Conservation (phyloP, 2,329 filamentous ascomycete species). For the Thermomyces lanuginosus region DNA sequence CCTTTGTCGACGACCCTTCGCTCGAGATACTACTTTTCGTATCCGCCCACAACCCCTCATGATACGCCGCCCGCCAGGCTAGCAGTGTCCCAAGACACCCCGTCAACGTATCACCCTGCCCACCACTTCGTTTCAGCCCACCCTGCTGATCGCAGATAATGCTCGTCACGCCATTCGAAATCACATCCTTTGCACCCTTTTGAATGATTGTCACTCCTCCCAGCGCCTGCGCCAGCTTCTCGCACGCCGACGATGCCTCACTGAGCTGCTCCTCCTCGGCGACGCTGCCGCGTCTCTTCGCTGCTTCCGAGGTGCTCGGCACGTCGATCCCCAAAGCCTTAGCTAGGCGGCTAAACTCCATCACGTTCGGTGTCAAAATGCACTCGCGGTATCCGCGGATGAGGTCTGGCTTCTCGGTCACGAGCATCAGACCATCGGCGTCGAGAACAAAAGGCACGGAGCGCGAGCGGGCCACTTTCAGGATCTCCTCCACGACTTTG, state of each 20-base stretch:
- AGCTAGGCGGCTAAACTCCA: conserved; percentile 74
- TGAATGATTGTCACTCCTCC: conserved; percentile 83
- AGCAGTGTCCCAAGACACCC: conserved; percentile 77
- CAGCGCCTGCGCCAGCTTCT: conserved; percentile 55
- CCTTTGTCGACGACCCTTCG: conserved; percentile 19
- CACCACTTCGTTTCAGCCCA: conserved; percentile 76
- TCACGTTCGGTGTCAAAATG: conserved; percentile 86
- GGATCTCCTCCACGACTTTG: conserved; percentile 61
- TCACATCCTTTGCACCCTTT: conserved; percentile 69
- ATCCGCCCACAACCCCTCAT: conserved; percentile 68
- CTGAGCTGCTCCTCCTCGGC: conserved; percentile 25
- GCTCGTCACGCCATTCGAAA: conserved; percentile 65
- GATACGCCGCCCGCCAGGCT: conserved; percentile 75
- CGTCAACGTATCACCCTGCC: conserved; percentile 89
- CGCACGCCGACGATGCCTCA: conserved; percentile 43
- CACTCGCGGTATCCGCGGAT: conserved; percentile 68
- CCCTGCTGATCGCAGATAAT: conserved; percentile 61
- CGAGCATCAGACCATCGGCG: conserved; percentile 70
- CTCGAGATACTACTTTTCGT: conserved; percentile 10
- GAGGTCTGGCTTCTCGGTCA: conserved; percentile 58
- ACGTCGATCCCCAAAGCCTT: conserved; percentile 55
- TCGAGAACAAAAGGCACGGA: conserved; percentile 72
- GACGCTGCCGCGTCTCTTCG: conserved; percentile 27
- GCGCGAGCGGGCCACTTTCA: conserved; percentile 57
- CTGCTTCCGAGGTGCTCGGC: conserved; percentile 18